Evolutionary conservation across 495 filamentous ascomycete species (phyloP), one percentile per base, ranked within the genome.

Genomic region (Penicillium crystallinum): DNA sequence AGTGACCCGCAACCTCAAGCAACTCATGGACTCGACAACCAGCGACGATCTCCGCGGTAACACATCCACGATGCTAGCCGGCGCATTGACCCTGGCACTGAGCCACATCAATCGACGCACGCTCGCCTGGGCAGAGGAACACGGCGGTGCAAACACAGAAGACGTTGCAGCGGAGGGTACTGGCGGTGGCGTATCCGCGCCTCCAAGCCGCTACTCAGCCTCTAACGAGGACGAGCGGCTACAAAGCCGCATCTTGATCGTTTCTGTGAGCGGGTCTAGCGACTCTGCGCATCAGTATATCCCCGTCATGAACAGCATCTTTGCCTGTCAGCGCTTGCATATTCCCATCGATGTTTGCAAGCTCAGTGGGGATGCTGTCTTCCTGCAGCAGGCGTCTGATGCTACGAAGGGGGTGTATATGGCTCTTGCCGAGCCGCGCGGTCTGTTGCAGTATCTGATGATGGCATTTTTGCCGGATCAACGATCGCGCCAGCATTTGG

Each of bases 271-370:
- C 41, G 89, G 91, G 27, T 90, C 88, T 21, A 86, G 87, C 54
- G 87, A 89, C 70, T 78, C 90, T 4, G 85, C 92, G 0, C 80
- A 86, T 27, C 91, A 97, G 66, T 98, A 98, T 72, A 97, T 97
- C 49, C 88, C 92, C 2, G 87, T 96, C 41, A 98, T 97, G 91
- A 98, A 97, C 73, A 79, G 83, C 56, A 95, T 97, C 35, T 98
- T 98, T 69, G 95, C 93, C 9, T 91, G 91, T 53, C 90, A 79
- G 57, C 85, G 91, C 46, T 74, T 89, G 44, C 78, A 77, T 54
- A 89, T 97, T 53, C 88, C 93, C 12, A 88, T 98, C 65, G 92
- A 97, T 66, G 88, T 96, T 27, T 81, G 90, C 50, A 86, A 95
- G 50, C 77, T 98, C 9, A 81, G 87, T 37, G 90, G 89, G 6